Evolutionary conservation across 768 basidiomycete genomes (phyloP), one percentile per base, ranked within the genome.

Genomic region (Leccinellum rugosiceps): DNA sequence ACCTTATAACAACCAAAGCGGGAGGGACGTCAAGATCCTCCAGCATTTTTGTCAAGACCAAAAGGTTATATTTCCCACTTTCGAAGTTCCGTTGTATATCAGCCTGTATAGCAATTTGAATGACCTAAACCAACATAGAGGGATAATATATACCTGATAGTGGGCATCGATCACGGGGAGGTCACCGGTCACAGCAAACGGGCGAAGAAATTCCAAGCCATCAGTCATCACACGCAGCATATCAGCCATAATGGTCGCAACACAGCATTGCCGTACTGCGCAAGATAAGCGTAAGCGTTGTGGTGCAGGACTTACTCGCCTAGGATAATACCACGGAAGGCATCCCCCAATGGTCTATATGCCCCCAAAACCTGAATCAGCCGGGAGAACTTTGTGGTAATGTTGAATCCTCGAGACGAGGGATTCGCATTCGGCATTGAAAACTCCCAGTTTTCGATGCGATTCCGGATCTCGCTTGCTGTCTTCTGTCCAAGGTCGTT

Each of bases 261-360:
- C 77, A 34, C 72, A 71, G 34, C 77, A 72, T 54, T 75, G 77
- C 62, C 79, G 79, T 2, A 89, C 88, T 91, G 35, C 44, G 55
- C 50, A 46, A 13, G 55, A 56, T 65, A 17, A 63, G 56, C 54
- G 13, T 43, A 61, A 34, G 19, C 83, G 84, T 78, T 38, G 87
- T 66, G 47, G 14, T 7, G 10, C n/a, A 17, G 41, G 23, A 15
- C 25, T 38, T 44, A 34, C 68, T 55, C 62, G 90, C 90, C 88
- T 60, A 90, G 78, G 26, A 92, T 69, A 23, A 92, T 76, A 15
- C 83, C 87, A 46, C 87, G 82, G 65, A 92, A 91, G 4, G 67
- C 62, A 51, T 83, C 78, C 6, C 82, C 83, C 48, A 80, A 77
- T 14, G 76, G 72, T 56, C 77, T 75, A 65, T 80, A 86, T 1